Base-by-base conservation (phyloP, 139 green algal species). In the Diplosphaera chodatii region DNA sequence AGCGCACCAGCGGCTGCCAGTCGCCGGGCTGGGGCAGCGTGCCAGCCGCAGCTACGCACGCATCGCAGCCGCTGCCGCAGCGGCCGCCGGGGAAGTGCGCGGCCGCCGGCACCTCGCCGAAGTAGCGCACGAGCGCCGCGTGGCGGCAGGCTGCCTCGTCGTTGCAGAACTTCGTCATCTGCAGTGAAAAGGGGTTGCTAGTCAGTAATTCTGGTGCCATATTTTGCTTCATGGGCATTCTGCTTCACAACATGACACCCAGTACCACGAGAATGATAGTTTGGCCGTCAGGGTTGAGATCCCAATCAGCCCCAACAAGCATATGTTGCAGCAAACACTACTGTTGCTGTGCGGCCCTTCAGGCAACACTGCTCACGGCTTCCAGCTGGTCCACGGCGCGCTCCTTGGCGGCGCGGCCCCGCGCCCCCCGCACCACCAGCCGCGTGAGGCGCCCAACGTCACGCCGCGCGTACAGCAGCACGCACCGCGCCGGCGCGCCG, bases 101-200 rank as follows among this genome's bases (percentile, higher is more conserved):
- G 13, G 48, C 10, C 48, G 69, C n/a, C 40, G 28, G 69, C 31
- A 28, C 27, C 71, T 86, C 84, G 1, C 84, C 84, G 76, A 90
- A 86, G 76, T 87, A 88, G 3, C 62, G 33, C 37, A 91, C 55
- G 65, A 91, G 65, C 20, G 72, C 56, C 0, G 63, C 72, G 40
- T 90, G 85, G 15, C 85, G 79, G 76, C 85, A 88, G 0, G 25
- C 32, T n/a, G 64, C n/a, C 25, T 48, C 28, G 1, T 82, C 69
- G 30, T 75, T 63, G 70, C 83, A 89, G 32, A 78, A 89, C 0
- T 69, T 64, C 65, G 78, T 80, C 76, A 84, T 77, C 82, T 86
- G 68, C 31, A 75, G 5, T 3, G 5, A 32, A n/a, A n/a, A n/a
- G n/a, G 25, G 59, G 32, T 21, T 6, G 59, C 2, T 22, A 25